A percentile compares a stretch with the other conserved stretches of the same genome.
Evolutionary conservation across 2,329 filamentous ascomycete genomes (phyloP).

Genomic region (Cladophialophora exuberans): DNA sequence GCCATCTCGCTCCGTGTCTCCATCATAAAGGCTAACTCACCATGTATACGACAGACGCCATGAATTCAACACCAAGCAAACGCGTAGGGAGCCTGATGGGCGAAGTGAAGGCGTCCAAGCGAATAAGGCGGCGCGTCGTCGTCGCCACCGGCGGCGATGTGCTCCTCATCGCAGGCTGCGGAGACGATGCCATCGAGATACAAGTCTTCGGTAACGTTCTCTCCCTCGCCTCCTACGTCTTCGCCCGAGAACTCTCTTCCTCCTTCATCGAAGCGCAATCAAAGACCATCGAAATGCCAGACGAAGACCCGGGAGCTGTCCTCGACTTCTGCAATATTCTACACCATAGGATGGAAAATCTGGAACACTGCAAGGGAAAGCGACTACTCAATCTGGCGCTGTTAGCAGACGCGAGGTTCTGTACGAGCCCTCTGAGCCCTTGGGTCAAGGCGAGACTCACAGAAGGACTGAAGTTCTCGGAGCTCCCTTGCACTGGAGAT

Average conservation of each 20-base stretch:
- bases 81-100: too few relatives aligned
- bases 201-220: slow-evolving; percentile 1
- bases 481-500: too few relatives aligned
- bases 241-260: neutral
- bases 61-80: too few relatives aligned
- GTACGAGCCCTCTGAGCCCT: neutral
- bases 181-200: neutral
- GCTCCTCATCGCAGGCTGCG: neutral
- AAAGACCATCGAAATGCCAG: slow-evolving; percentile 6
- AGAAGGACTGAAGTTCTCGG: too few relatives aligned
- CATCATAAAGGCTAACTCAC: too few relatives aligned
- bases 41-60: too few relatives aligned
- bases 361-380: neutral
- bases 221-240: slow-evolving; percentile 3
- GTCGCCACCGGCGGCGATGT: neutral
- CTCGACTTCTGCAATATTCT: slow-evolving; percentile 6
- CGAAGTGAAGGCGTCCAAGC: too few relatives aligned
- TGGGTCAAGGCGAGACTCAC: too few relatives aligned
- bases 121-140: too few relatives aligned
- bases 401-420: neutral
- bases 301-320: slow-evolving; percentile 2
- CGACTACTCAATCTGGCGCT: neutral
- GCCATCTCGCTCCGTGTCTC: too few relatives aligned
- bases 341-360: neutral
- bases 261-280: neutral